Percentiles rank a stretch among this genome's conserved stretches.
phyloP scores from a whole-genome alignment of 495 filamentous ascomycete species.

The Penicillium cosmopolitanum region DNA sequence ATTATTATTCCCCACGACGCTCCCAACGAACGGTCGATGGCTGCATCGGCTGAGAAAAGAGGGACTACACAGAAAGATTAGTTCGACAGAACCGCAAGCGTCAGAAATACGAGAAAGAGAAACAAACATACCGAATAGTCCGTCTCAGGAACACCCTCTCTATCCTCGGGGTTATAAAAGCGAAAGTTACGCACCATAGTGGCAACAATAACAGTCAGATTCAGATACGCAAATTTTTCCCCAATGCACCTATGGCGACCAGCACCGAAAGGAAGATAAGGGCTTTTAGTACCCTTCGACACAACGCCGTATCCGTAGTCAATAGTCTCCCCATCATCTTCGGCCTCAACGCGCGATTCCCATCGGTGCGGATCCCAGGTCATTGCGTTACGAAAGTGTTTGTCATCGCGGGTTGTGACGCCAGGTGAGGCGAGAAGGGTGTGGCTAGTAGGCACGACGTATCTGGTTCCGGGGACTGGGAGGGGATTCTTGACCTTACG shows the following conservation, averaged over 20 bases:
- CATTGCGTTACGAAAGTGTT: constrained; percentile 80
- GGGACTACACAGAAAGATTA: constrained; percentile 29
- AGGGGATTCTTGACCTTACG: constrained; percentile 82
- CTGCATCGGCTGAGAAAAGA: constrained; percentile 60
- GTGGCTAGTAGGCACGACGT: constrained; percentile 74
- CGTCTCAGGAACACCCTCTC: constrained; percentile 70
- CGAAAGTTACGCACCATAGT: constrained; percentile 76
- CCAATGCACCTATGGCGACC: constrained; percentile 95
- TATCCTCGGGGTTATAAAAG: constrained; percentile 71
- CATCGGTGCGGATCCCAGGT: constrained; percentile 90
- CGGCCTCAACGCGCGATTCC: constrained; percentile 61
- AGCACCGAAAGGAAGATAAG: constrained; percentile 94
- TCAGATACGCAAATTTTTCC: constrained; percentile 94
- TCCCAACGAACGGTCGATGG: constrained; percentile 71
- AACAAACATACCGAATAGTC: constrained; percentile 79
- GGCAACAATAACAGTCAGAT: constrained; percentile 84
- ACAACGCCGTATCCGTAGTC: constrained; percentile 96
- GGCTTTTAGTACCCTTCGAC: constrained; percentile 81
- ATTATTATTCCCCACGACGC: constrained; percentile 39
- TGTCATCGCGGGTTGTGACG: constrained; percentile 66
- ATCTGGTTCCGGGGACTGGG: constrained; percentile 76
- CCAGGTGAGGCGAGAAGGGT: constrained; percentile 81
- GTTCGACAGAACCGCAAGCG: neutral
- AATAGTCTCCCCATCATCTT: constrained; percentile 68
- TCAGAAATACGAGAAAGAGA: neutral